Evolutionary conservation across 805 yeast genomes (phyloP).

Genomic region (Metschnikowia hibisci): DNA sequence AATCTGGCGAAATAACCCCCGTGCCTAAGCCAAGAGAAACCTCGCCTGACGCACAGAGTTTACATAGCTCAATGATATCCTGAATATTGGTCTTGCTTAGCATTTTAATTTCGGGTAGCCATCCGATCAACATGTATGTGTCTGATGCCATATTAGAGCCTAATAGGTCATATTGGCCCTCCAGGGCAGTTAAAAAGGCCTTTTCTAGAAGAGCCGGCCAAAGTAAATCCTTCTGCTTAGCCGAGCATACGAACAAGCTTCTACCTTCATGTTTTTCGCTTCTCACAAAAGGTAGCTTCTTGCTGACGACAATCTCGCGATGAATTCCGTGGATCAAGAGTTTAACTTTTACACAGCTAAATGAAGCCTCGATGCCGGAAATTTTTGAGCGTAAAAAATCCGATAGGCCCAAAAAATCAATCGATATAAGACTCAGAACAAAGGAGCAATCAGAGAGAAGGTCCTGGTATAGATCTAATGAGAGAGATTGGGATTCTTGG

Average conservation of each 20-base stretch:
- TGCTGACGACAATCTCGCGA: constrained; percentile 47
- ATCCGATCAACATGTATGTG: constrained; percentile 61
- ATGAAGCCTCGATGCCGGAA: constrained; percentile 20
- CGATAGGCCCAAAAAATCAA: constrained; percentile 24
- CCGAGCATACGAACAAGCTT: constrained; percentile 35
- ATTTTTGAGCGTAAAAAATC: constrained; percentile 16
- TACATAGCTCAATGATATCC: constrained; percentile 19
- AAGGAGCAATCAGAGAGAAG: constrained; percentile 68
- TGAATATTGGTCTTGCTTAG: constrained; percentile 32
- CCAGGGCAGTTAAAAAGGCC: constrained; percentile 61
- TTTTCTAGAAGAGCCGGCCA: constrained; percentile 81
- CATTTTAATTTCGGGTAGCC: constrained; percentile 59
- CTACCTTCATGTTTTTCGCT: constrained; percentile 16
- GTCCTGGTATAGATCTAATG: constrained; percentile 42
- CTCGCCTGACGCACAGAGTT: constrained; percentile 27
- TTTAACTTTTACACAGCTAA: constrained; percentile 27
- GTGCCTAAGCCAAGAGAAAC: constrained; percentile 68
- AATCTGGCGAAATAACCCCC: constrained; percentile 37
- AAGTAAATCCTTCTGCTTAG: constrained; percentile 25
- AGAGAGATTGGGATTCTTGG: neutral
- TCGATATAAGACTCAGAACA: constrained; percentile 61
- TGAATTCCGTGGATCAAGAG: constrained; percentile 51
- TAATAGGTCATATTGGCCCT: constrained; percentile 52
- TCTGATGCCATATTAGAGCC: constrained; percentile 81
- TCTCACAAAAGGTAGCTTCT: constrained; percentile 38